Conservation (phyloP, 495 filamentous ascomycete species). For the Apiosordaria backusii region DNA sequence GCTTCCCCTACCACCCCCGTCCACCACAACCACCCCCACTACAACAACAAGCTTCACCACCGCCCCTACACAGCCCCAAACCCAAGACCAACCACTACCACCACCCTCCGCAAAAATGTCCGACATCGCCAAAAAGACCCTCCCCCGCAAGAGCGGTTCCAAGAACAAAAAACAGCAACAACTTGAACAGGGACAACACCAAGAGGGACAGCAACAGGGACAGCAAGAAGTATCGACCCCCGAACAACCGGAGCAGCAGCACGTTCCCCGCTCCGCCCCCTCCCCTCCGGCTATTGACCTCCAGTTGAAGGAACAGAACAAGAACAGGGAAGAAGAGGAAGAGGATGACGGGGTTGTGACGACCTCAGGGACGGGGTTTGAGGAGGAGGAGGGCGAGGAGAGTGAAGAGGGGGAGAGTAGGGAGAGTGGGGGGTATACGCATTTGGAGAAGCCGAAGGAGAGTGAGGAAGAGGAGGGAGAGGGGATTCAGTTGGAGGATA, state of each 20-base stretch:
- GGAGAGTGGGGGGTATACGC: conserved; percentile 25
- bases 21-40: conserved; percentile 10
- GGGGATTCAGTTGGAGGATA: conserved; percentile 20
- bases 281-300: conserved; percentile 16
- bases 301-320: conserved; percentile 2
- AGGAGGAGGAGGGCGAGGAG: background rate
- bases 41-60: background rate
- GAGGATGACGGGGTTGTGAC: background rate
- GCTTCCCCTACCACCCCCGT: background rate
- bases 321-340: background rate
- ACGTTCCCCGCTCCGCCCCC: conserved; percentile 14
- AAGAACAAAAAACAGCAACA: background rate
- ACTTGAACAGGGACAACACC: too few species aligned
- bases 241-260: conserved; percentile 15
- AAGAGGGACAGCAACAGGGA: background rate
- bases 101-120: conserved; percentile 28
- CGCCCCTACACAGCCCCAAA: too few species aligned
- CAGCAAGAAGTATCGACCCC: conserved; percentile 11
- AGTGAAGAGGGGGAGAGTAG: background rate
- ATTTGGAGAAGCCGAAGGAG: conserved; percentile 12
- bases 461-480: conserved; percentile 15
- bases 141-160: conserved; percentile 8
- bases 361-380: background rate
- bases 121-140: conserved; percentile 30
- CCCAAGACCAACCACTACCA: too few species aligned